Evolutionary conservation across 768 basidiomycete genomes (phyloP).

Genomic region (Serendipita sp.): DNA sequence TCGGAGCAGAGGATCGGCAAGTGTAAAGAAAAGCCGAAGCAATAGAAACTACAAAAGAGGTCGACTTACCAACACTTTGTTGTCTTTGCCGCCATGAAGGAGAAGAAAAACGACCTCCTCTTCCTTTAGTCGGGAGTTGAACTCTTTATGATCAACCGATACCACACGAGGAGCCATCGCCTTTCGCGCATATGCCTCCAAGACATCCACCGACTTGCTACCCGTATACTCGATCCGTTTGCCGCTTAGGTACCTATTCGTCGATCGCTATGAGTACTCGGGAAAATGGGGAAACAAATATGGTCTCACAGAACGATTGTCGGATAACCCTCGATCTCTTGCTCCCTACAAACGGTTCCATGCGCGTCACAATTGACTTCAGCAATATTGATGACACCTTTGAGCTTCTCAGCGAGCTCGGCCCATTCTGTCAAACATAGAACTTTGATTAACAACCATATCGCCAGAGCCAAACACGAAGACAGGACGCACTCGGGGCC

Average conservation of each 20-base stretch:
- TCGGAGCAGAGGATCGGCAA: neutral
- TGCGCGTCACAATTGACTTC: conserved; percentile 83
- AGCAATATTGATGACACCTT: conserved; percentile 57
- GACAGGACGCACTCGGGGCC: conserved; percentile 33
- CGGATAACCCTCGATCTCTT: conserved; percentile 69
- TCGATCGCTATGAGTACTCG: neutral
- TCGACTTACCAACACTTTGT: conserved; percentile 11
- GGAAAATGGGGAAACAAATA: neutral
- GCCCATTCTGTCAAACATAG: conserved; percentile 37
- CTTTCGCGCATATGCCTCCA: conserved; percentile 61
- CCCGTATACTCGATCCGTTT: conserved; percentile 60
- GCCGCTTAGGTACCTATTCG: conserved; percentile 29
- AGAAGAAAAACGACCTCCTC: conserved; percentile 46
- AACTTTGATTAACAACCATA: neutral
- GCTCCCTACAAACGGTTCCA: conserved; percentile 42
- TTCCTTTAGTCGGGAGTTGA: conserved; percentile 29
- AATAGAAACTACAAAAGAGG: conserved; percentile 21
- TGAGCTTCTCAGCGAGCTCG: conserved; percentile 54
- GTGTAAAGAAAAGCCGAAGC: conserved; percentile 13
- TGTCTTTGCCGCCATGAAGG: conserved; percentile 20
- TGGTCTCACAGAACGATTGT: conserved; percentile 53
- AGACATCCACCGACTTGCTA: conserved; percentile 49
- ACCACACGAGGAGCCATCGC: conserved; percentile 48
- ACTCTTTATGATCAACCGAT: conserved; percentile 21
- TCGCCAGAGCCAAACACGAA: neutral